These are phyloP conservation scores for Heliosperma pusillum DNA, from an alignment of 148 eudicot species.

Conservation along the genomic window DNA sequence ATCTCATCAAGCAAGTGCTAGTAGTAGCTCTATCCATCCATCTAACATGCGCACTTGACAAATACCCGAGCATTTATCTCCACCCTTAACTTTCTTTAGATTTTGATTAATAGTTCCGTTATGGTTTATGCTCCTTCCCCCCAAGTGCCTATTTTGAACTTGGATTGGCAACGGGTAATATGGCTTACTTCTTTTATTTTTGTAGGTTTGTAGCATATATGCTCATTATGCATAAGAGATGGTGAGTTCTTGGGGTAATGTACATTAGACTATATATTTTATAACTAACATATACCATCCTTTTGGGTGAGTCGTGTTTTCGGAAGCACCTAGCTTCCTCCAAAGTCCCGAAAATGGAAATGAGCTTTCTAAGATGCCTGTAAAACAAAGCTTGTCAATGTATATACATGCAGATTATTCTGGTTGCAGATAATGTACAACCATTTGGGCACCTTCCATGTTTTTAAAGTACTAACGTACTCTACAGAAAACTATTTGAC, in stretches of 20 bases:
- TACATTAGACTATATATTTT: constrained; percentile 19
- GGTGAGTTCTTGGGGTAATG: constrained; percentile 24
- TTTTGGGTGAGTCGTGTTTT: constrained; percentile 11
- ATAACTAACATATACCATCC: constrained; percentile 27
- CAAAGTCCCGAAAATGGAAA: constrained; percentile 11
- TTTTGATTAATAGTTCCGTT: constrained; percentile 24
- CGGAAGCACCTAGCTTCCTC: constrained; percentile 20
- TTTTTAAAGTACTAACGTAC: too few species aligned
- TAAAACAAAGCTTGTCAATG: constrained; percentile 24
- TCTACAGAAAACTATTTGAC: too few species aligned
- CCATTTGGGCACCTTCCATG: too few species aligned
- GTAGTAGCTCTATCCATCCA: constrained; percentile 56
- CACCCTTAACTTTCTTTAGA: constrained; percentile 26
- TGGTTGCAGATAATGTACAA: neutral
- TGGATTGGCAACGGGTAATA: constrained; percentile 28
- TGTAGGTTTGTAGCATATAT: constrained; percentile 51
- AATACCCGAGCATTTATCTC: neutral
- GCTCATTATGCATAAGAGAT: constrained; percentile 28
- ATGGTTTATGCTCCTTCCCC: constrained; percentile 12
- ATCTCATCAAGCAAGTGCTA: constrained; percentile 54
- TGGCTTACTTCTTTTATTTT: constrained; percentile 38
- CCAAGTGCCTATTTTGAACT: constrained; percentile 38
- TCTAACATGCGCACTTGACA: constrained; percentile 40
- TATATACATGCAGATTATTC: constrained; percentile 8
- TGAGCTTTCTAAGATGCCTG: constrained; percentile 25